These are phyloP conservation scores for Thielaviopsis euricoi DNA, from an alignment of 2,329 filamentous ascomycete species.

Conservation along the genomic window DNA sequence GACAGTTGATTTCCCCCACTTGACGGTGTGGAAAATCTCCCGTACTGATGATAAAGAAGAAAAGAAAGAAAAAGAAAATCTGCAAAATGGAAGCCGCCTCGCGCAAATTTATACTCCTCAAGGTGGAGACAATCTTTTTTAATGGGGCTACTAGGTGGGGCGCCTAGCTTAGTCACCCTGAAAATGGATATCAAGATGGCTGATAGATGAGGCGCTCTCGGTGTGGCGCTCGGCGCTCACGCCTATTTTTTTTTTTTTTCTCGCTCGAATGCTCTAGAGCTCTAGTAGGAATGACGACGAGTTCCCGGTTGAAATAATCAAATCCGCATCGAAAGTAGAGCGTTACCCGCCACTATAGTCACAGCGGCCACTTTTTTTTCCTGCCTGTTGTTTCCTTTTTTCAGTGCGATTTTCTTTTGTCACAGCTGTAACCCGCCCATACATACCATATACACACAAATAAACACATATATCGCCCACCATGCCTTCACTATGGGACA, in stretches of 20 bases:
- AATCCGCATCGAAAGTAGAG: not conserved
- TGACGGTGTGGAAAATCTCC: slow-evolving; percentile 33
- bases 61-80: slow-evolving; percentile 17
- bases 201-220: slow-evolving; percentile 4
- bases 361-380: slow-evolving; percentile 2
- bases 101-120: slow-evolving; percentile 11
- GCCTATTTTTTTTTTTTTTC: slow-evolving; percentile 10
- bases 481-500: slow-evolving; percentile 45
- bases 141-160: slow-evolving; percentile 2
- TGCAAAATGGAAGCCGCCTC: slow-evolving; percentile 4
- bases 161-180: slow-evolving; percentile 3
- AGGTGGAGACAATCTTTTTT: slow-evolving; percentile 4
- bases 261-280: not conserved
- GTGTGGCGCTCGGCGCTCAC: not conserved
- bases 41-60: slow-evolving; percentile 28
- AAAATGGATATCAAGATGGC: not conserved
- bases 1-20: slow-evolving; percentile 27
- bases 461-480: slow-evolving; percentile 8
- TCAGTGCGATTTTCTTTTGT: not conserved
- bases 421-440: not conserved
- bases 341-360: not conserved
- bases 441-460: not conserved
- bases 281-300: not conserved
- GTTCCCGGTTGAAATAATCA: not conserved
- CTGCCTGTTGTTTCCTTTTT: not conserved